Percentiles rank a stretch among this genome's conserved stretches.
Conservation (phyloP, 2,329 filamentous ascomycete species). For the Cercospora citrullina region DNA sequence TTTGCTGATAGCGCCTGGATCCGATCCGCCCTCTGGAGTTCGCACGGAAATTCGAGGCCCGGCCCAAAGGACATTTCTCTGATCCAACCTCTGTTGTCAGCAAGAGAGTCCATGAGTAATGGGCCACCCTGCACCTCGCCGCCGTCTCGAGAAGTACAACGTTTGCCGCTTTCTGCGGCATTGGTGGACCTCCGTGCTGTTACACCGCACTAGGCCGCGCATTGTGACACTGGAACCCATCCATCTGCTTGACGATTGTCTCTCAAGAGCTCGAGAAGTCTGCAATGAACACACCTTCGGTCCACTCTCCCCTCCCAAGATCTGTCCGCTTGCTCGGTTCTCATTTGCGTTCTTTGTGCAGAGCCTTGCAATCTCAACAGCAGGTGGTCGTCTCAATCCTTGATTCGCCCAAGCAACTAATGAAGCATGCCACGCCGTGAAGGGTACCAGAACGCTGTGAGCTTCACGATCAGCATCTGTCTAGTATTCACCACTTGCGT, state of each 20-base stretch:
- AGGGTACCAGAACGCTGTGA: constrained; percentile 32
- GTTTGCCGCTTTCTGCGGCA: background rate
- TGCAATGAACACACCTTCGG: constrained; percentile 3
- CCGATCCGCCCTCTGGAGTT: background rate
- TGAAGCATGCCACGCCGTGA: constrained; percentile 30
- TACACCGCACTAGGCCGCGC: background rate
- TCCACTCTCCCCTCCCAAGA: background rate
- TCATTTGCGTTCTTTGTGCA: background rate
- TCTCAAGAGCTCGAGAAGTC: constrained; percentile 3
- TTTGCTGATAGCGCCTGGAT: background rate
- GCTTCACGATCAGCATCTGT: constrained; percentile 37
- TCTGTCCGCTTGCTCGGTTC: background rate
- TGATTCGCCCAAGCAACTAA: background rate
- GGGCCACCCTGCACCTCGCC: background rate
- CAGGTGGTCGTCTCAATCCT: background rate
- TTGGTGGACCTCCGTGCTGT: background rate
- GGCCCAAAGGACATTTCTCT: background rate
- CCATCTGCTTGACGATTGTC: background rate
- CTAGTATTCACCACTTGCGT: constrained; percentile 37
- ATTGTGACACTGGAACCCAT: background rate
- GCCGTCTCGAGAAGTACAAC: constrained; percentile 1
- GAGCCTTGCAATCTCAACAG: background rate
- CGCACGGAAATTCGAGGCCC: background rate
- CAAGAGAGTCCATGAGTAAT: background rate
- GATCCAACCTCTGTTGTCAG: background rate